Base-by-base conservation (phyloP, 371 early-diverging fungal genomes). In the Synchytrium microbalum region DNA sequence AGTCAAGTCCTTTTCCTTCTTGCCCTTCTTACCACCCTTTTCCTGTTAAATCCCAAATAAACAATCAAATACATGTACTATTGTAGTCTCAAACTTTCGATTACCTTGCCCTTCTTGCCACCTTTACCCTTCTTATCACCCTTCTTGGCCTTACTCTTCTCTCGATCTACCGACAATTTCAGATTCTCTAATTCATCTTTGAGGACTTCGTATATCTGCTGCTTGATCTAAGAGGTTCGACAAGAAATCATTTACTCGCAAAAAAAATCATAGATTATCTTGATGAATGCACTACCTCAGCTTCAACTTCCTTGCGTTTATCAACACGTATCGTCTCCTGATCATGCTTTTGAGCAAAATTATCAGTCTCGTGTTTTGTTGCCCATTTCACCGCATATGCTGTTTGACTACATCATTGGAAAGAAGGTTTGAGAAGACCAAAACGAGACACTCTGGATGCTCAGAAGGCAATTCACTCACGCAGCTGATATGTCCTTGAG, bases 1-100 rank as follows among this genome's bases (percentile, higher is more conserved):
- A 0, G 84, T 83, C 56, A 83, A 56, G 54, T 83, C 84, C 66
- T 83, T 83, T 61, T 83, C 82, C 63, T 83, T 83, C 60, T 82
- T 83, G 38, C 79, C 83, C 64, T 83, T 79, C 63, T 74, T 81
- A 14, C 69, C 70, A 1, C 73, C 74, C 68, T 77, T 71, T 53
- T 74, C 69, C 64, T 72, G 56, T 25, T 62, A 57, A 46, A 67
- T 61, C 52, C 71, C 5, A 38, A 5, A 38, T 10, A 19, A 38
- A 38, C 46, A 38, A 38, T 10, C 5, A 38, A 38, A 38, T 24
- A 28, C 5, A 24, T 8, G 8, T 24, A 55, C 8, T 13, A 55
- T 25, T 51, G 51, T 51, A 13, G n/a, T 51, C 51, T 13, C n/a
- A 51, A 51, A 51, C 51, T 32, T 64, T 68, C 24, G n/a, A n/a